Evolutionary conservation across 2,329 filamentous ascomycete species (phyloP).

Genomic region (Neonectria coccinea): DNA sequence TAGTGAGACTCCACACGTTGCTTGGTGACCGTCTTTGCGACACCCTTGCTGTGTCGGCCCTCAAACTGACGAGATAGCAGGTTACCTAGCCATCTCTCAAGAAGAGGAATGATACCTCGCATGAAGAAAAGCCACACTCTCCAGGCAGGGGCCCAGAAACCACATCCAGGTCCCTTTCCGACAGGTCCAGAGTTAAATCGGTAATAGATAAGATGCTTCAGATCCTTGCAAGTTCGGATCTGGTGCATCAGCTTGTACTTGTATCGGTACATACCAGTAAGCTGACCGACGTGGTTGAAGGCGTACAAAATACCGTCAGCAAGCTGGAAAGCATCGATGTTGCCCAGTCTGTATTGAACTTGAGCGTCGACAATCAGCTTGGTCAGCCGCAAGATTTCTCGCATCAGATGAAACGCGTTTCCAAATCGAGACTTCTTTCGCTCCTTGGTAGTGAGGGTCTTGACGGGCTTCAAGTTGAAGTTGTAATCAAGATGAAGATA

Average conservation of each 20-base stretch:
- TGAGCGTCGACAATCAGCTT: slow-evolving; percentile 99
- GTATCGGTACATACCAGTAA: slow-evolving; percentile 99
- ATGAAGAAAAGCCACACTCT: slow-evolving; percentile 99
- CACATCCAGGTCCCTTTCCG: slow-evolving; percentile 96
- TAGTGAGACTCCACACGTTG: slow-evolving; percentile 99
- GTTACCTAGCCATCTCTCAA: slow-evolving; percentile 98
- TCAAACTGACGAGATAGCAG: slow-evolving; percentile 97
- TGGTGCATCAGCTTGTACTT: slow-evolving; percentile 99
- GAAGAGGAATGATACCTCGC: slow-evolving; percentile 94
- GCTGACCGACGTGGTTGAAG: slow-evolving; percentile 98
- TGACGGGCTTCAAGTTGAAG: slow-evolving; percentile 99
- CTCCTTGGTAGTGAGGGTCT: slow-evolving; percentile 98
- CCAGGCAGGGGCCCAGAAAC: slow-evolving; percentile 99
- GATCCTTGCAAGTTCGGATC: slow-evolving; percentile 97
- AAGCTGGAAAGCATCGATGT: slow-evolving; percentile 98
- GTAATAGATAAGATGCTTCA: slow-evolving; percentile 99
- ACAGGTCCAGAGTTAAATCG: slow-evolving; percentile 97
- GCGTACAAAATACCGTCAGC: slow-evolving; percentile 99
- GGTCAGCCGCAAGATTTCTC: slow-evolving; percentile 93
- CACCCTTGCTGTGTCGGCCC: slow-evolving; percentile 97
- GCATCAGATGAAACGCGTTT: slow-evolving; percentile 99
- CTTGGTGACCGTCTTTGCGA: slow-evolving; percentile 99
- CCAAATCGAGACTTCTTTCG: slow-evolving; percentile 99
- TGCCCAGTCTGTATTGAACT: slow-evolving; percentile 96
- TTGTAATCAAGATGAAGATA: slow-evolving; percentile 99